Percentiles rank a stretch among this genome's conserved stretches.
phyloP scores from a whole-genome alignment of 2,329 filamentous ascomycete genomes.

The Parafenestella ontariensis region DNA sequence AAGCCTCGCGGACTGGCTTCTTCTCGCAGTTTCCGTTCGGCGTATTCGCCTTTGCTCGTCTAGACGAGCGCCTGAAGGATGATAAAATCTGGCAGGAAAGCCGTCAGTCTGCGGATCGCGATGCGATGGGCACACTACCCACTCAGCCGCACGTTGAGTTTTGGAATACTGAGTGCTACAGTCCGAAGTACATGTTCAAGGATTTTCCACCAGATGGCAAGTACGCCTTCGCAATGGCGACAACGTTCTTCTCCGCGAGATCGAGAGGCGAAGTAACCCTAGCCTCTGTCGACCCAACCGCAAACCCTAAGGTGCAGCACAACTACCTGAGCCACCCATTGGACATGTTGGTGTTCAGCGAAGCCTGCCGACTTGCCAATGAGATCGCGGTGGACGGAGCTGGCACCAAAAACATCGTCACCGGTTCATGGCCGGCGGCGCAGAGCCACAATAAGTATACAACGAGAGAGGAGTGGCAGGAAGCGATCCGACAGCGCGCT shows the following conservation, averaged over 20 bases:
- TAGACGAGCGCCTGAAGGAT: conserved; percentile 60
- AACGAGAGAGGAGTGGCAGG: conserved; percentile 61
- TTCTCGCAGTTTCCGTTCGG: conserved; percentile 67
- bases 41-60: conserved; percentile 64
- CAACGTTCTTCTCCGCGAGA: conserved; percentile 61
- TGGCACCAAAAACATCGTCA: conserved; percentile 64
- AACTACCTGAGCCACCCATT: conserved; percentile 63
- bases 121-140: conserved; percentile 65
- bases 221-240: conserved; percentile 63
- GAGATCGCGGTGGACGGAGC: conserved; percentile 64
- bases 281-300: conserved; percentile 55
- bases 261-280: conserved; percentile 62
- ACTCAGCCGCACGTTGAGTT: conserved; percentile 66
- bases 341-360: conserved; percentile 63
- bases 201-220: conserved; percentile 60
- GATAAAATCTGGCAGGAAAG: conserved; percentile 62
- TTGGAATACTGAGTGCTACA: conserved; percentile 67
- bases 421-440: conserved; percentile 63
- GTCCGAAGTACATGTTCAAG: conserved; percentile 63
- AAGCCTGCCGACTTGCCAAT: conserved; percentile 64
- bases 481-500: conserved; percentile 9
- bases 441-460: conserved; percentile 60
- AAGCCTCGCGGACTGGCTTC: conserved; percentile 62
- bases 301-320: conserved; percentile 62
- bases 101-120: conserved; percentile 52